Evolutionary conservation across 1,284 basidiomycete genomes (phyloP).

Genomic region (Moesziomyces parantarcticus): DNA sequence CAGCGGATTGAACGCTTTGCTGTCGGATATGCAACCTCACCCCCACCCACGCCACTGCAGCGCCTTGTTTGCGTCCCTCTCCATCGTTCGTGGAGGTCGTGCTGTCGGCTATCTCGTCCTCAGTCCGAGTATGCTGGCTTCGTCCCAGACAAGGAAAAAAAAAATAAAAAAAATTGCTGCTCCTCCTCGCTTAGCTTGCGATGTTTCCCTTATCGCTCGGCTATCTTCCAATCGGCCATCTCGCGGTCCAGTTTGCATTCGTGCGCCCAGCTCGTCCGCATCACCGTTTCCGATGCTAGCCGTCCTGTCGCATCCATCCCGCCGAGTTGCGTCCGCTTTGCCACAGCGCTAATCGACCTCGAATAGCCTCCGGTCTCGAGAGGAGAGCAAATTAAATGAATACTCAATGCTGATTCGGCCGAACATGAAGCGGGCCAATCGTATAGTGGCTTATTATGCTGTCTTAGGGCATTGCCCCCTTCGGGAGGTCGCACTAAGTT

Average conservation of each 20-base stretch:
- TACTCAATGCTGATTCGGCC: too few relatives aligned
- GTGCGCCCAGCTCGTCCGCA: not conserved
- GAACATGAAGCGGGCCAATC: constrained; percentile 31
- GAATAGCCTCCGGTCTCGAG: too few relatives aligned
- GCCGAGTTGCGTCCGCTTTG: too few relatives aligned
- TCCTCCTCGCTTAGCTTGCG: not conserved
- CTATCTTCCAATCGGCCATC: constrained; percentile 19
- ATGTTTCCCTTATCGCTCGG: constrained; percentile 6
- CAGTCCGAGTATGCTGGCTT: too few relatives aligned
- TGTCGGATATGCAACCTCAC: constrained; percentile 10
- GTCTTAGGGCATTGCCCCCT: constrained; percentile 38
- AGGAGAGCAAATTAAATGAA: too few relatives aligned
- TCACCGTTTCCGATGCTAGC: not conserved
- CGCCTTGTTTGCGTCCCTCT: constrained; percentile 5
- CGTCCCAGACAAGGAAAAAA: too few relatives aligned
- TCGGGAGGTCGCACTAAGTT: constrained; percentile 24
- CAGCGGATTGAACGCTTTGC: too few relatives aligned
- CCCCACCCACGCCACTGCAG: too few relatives aligned
- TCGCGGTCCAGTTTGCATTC: not conserved
- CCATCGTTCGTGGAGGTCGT: too few relatives aligned
- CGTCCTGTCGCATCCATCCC: not conserved
- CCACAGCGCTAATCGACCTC: too few relatives aligned
- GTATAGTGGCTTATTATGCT: constrained; percentile 58
- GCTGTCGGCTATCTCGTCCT: too few relatives aligned
- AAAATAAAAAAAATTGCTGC: too few relatives aligned